Evolutionary conservation across 176 grass and related monocot species (phyloP).

Genomic region (Bolboschoenus planiculmis): DNA sequence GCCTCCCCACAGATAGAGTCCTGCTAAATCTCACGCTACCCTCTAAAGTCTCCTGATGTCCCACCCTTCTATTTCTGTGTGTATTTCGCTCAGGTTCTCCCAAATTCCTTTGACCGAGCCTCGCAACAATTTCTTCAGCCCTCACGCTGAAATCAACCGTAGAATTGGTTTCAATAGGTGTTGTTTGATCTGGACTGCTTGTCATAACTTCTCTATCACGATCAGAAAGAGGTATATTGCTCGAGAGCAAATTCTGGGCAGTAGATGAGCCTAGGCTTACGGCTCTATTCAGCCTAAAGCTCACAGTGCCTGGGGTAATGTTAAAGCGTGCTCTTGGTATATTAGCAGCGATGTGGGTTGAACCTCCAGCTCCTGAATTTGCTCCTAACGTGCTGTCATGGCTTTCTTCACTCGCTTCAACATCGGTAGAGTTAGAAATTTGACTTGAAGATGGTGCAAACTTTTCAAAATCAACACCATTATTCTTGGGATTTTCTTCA

Average conservation of each 20-base stretch:
- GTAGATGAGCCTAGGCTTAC: conserved; percentile 74
- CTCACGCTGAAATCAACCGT: neutral
- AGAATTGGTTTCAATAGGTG: neutral
- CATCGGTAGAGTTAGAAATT: conserved; percentile 35
- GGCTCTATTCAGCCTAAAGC: conserved; percentile 73
- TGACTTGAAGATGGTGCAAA: conserved; percentile 24
- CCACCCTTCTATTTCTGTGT: conserved; percentile 38
- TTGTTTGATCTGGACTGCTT: neutral
- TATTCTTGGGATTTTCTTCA: conserved; percentile 23
- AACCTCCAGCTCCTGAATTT: conserved; percentile 25
- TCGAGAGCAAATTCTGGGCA: conserved; percentile 53
- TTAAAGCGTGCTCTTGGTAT: conserved; percentile 38
- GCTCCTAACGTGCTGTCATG: conserved; percentile 29
- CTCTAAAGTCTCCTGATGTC: conserved; percentile 66
- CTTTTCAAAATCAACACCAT: conserved; percentile 5
- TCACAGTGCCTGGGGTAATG: conserved; percentile 30
- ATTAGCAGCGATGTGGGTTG: conserved; percentile 9
- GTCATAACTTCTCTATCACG: conserved; percentile 24
- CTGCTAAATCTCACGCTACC: conserved; percentile 80
- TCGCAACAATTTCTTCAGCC: conserved; percentile 13
- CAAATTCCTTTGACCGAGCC: conserved; percentile 41
- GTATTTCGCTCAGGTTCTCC: conserved; percentile 47
- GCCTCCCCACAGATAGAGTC: conserved; percentile 69
- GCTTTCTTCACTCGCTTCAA: conserved; percentile 26
- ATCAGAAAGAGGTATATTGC: conserved; percentile 34